Evolutionary conservation across 2,329 filamentous ascomycete species (phyloP).

Genomic region (Parasarocladium wereldwijsianum): DNA sequence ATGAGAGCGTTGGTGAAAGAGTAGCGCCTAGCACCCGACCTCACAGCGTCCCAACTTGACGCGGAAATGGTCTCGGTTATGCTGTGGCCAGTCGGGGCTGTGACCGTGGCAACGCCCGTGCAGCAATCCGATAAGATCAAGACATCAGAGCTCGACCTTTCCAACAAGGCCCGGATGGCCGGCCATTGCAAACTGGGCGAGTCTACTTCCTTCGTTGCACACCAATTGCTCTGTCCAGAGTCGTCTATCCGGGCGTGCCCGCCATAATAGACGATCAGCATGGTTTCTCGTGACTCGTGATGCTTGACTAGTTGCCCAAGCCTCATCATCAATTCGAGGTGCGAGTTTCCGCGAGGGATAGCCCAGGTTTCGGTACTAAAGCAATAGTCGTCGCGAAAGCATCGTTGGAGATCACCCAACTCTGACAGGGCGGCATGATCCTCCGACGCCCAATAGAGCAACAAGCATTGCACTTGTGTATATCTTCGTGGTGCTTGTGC

Average conservation of each 20-base stretch:
- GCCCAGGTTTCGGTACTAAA: slow-evolving; percentile 43
- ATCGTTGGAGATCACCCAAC: slow-evolving; percentile 39
- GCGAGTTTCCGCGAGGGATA: slow-evolving; percentile 43
- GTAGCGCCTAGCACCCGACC: slow-evolving; percentile 42
- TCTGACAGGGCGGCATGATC: slow-evolving; percentile 44
- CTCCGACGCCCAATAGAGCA: slow-evolving; percentile 43
- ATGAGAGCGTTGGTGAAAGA: slow-evolving; percentile 46
- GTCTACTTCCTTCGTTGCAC: slow-evolving; percentile 36
- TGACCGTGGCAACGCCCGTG: slow-evolving; percentile 43
- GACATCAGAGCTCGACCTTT: slow-evolving; percentile 41
- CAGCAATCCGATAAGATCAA: slow-evolving; percentile 45
- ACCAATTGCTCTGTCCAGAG: slow-evolving; percentile 45
- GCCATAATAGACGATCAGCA: slow-evolving; percentile 45
- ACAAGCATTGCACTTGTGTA: slow-evolving; percentile 36
- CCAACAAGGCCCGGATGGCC: slow-evolving; percentile 43
- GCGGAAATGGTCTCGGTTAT: slow-evolving; percentile 49
- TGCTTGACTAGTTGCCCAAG: slow-evolving; percentile 42
- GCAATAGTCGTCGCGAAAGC: slow-evolving; percentile 37
- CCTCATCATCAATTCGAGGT: slow-evolving; percentile 42
- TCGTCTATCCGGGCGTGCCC: slow-evolving; percentile 46
- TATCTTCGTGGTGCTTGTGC: slow-evolving; percentile 38
- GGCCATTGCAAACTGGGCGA: slow-evolving; percentile 47
- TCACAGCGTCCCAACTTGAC: slow-evolving; percentile 47
- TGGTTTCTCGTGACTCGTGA: slow-evolving; percentile 37
- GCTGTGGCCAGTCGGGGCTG: slow-evolving; percentile 41